phyloP scores from a whole-genome alignment of 345 rosid species.

The Cardamine resedifolia region DNA sequence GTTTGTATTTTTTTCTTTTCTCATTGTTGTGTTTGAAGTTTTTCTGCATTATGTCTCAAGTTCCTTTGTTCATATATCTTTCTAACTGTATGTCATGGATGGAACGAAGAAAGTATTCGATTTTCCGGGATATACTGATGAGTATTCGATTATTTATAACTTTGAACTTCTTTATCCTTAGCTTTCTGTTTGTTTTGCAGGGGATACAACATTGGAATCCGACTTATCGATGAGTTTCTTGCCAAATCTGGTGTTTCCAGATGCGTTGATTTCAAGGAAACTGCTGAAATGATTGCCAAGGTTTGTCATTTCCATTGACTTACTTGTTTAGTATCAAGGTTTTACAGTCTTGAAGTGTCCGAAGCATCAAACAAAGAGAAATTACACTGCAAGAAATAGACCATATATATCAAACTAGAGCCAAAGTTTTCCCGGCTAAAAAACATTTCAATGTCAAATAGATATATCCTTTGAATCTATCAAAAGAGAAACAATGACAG shows the following conservation, averaged over 20 bases:
- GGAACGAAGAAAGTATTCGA: background rate
- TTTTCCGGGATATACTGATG: background rate
- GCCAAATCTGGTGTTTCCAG: constrained; percentile 88
- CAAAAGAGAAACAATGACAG: background rate
- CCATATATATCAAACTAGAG: background rate
- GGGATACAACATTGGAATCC: constrained; percentile 90
- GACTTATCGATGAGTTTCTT: constrained; percentile 83
- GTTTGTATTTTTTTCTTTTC: background rate
- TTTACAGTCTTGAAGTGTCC: background rate
- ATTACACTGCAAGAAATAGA: background rate
- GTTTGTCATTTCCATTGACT: constrained; percentile 33
- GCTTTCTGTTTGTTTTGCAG: constrained; percentile 41
- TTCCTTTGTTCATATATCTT: background rate
- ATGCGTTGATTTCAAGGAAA: constrained; percentile 90
- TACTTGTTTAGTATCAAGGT: background rate
- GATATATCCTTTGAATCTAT: background rate
- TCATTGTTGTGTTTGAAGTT: background rate
- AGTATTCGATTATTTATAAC: background rate
- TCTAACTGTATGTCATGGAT: background rate
- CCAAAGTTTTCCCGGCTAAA: background rate
- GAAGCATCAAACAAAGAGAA: background rate
- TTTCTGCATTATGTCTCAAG: background rate
- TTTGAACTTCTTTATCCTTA: background rate
- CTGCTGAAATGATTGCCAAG: constrained; percentile 90
- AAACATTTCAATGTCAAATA: background rate